phyloP scores from a whole-genome alignment of 2,329 filamentous ascomycete species.

The Ophiostoma tasmaniense region DNA sequence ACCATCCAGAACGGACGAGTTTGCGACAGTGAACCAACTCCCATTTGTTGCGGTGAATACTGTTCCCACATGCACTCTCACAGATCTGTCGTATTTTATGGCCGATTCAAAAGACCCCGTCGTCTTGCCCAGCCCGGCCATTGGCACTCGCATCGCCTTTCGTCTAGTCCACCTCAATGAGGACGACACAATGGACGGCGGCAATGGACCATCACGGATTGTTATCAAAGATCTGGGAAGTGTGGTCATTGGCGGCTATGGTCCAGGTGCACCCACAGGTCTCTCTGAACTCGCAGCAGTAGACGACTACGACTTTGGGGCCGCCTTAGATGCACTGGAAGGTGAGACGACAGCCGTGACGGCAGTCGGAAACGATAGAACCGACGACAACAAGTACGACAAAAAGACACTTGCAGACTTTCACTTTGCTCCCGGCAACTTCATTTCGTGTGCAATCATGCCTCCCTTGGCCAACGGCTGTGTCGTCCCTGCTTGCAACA shows the following conservation, averaged over 20 bases:
- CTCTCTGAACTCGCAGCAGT: slow-evolving; percentile 26
- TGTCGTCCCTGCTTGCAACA: slow-evolving; percentile 55
- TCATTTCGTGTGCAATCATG: slow-evolving; percentile 72
- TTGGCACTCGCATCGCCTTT: slow-evolving; percentile 81
- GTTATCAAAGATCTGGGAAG: slow-evolving; percentile 74
- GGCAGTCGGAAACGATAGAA: neutral
- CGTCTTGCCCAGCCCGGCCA: slow-evolving; percentile 62
- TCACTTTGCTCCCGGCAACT: slow-evolving; percentile 83
- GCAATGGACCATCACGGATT: slow-evolving; percentile 44
- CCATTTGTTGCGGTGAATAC: slow-evolving; percentile 74
- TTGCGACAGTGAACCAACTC: slow-evolving; percentile 51
- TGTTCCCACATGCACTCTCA: slow-evolving; percentile 71
- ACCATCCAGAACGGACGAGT: slow-evolving; percentile 57
- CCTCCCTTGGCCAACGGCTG: slow-evolving; percentile 60
- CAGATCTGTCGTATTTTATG: slow-evolving; percentile 72
- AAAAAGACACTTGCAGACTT: slow-evolving; percentile 68
- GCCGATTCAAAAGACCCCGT: slow-evolving; percentile 44
- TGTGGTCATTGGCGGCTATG: slow-evolving; percentile 61
- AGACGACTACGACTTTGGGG: slow-evolving; percentile 23
- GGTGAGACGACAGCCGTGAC: neutral
- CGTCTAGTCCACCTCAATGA: slow-evolving; percentile 76
- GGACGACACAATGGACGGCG: slow-evolving; percentile 29
- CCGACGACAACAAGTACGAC: slow-evolving; percentile 40
- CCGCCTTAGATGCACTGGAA: neutral
- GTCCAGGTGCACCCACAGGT: slow-evolving; percentile 28